These are phyloP conservation scores for Theobroma grandiflorum DNA, from an alignment of 441 rosid species.

Conservation along the genomic window DNA sequence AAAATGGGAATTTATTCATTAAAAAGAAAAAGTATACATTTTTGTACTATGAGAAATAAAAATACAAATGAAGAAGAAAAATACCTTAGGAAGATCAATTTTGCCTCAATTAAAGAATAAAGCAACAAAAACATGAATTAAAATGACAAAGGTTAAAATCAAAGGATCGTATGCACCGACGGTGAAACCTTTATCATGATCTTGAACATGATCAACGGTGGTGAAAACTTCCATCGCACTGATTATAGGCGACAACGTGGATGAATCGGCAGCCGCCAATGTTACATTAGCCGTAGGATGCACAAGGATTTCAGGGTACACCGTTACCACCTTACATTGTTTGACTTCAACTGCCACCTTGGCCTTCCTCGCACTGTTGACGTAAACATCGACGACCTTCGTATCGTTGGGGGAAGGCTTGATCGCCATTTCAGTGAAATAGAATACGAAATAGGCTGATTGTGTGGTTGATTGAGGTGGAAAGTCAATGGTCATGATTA, in stretches of 20 bases:
- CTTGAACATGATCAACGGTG: neutral
- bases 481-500: slow-evolving; percentile 21
- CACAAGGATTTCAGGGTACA: neutral
- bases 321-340: slow-evolving; percentile 14
- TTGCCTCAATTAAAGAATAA: neutral
- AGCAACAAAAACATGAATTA: neutral
- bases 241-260: slow-evolving; percentile 23
- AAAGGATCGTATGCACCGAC: neutral
- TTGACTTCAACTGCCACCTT: slow-evolving; percentile 21
- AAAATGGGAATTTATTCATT: no score
- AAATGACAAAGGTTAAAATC: neutral
- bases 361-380: slow-evolving; percentile 25
- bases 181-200: neutral
- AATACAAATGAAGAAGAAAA: no score
- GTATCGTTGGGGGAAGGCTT: slow-evolving; percentile 16
- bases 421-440: slow-evolving; percentile 8
- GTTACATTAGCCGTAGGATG: slow-evolving; percentile 5
- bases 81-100: no score
- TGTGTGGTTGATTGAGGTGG: slow-evolving; percentile 6
- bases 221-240: slow-evolving; percentile 30
- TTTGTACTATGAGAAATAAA: no score
- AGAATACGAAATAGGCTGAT: slow-evolving; percentile 28
- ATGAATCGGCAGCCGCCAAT: neutral
- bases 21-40: no score
- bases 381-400: slow-evolving; percentile 16